Conservation (phyloP, 2,329 filamentous ascomycete genomes). For the Zymoseptoria pseudotritici region DNA sequence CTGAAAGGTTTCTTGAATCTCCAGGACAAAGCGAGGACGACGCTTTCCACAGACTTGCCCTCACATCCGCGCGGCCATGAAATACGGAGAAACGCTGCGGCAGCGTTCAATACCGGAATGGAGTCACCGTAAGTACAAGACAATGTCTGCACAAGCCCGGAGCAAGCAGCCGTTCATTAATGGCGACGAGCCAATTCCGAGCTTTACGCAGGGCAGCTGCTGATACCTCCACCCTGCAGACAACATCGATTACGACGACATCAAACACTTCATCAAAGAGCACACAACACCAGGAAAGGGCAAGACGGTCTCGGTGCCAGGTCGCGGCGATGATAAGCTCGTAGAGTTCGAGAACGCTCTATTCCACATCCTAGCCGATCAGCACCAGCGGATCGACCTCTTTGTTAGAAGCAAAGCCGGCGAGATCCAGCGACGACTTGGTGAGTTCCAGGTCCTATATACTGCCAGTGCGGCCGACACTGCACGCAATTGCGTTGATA, state of each 20-base stretch:
- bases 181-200: not conserved
- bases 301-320: slow-evolving; percentile 65
- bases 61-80: slow-evolving; percentile 45
- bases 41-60: not conserved
- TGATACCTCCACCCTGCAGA: slow-evolving; percentile 41
- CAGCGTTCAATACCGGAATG: slow-evolving; percentile 74
- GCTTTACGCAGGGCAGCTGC: not conserved
- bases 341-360: slow-evolving; percentile 64
- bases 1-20: not conserved
- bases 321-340: slow-evolving; percentile 46
- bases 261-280: slow-evolving; percentile 77
- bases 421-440: slow-evolving; percentile 63
- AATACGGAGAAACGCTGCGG: slow-evolving; percentile 68
- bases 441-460: slow-evolving; percentile 41
- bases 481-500: not conserved
- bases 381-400: slow-evolving; percentile 69
- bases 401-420: slow-evolving; percentile 75
- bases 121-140: slow-evolving; percentile 56
- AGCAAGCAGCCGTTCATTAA: not conserved
- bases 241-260: slow-evolving; percentile 82
- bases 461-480: too few species aligned
- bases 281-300: slow-evolving; percentile 67
- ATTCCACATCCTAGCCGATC: slow-evolving; percentile 60
- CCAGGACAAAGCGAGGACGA: not conserved
- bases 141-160: not conserved